Evolutionary conservation across 2,329 filamentous ascomycete species (phyloP).

Genomic region (Fusarium citri): DNA sequence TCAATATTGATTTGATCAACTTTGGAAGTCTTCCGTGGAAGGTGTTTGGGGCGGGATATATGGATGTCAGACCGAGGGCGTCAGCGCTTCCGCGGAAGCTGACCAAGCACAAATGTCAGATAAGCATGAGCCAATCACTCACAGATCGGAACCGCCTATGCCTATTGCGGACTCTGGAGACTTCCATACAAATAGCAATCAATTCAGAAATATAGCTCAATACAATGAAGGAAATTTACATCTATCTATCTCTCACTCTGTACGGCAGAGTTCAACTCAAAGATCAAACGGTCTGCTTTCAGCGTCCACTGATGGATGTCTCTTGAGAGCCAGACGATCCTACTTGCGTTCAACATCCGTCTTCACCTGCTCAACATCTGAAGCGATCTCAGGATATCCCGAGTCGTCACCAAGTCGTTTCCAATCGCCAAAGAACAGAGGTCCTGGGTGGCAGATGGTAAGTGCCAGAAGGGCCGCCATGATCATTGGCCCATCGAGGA

Average conservation of each 20-base stretch:
- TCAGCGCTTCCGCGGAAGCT: constrained; percentile 21
- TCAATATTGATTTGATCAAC: accelerated
- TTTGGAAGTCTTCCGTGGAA: not conserved
- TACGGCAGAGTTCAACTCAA: too few relatives aligned
- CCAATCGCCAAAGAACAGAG: constrained; percentile 1
- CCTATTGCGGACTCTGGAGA: not conserved
- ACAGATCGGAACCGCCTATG: not conserved
- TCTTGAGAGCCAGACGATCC: not conserved
- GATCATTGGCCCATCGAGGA: constrained; percentile 38
- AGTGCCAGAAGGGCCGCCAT: constrained; percentile 24
- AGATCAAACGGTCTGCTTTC: not conserved
- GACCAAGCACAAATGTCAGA: not conserved
- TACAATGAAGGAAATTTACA: not conserved
- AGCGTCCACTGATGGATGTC: not conserved
- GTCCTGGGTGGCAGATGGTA: constrained; percentile 27
- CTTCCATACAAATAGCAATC: not conserved
- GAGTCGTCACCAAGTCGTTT: not conserved
- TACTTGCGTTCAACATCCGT: not conserved
- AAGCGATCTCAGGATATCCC: not conserved
- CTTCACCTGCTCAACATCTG: not conserved
- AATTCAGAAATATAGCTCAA: not conserved
- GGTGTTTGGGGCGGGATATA: not conserved
- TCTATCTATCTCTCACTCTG: not conserved
- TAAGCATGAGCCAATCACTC: not conserved
- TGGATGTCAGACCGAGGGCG: not conserved